Conservation (phyloP, 1,139 yeast genomes). For the Eremothecium cymbalariae region DNA sequence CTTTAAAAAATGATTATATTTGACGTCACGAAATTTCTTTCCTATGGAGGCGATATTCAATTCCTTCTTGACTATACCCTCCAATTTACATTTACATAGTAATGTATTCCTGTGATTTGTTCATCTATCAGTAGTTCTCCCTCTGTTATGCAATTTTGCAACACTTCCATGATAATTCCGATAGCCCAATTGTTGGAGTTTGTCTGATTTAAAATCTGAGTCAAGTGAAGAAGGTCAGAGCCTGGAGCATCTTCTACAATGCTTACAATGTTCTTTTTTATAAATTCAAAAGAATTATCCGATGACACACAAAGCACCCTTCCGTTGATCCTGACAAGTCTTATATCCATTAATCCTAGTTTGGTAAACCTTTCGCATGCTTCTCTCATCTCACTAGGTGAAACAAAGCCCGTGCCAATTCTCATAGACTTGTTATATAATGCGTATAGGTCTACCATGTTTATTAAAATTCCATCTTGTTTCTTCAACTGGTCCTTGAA, state of each 20-base stretch:
- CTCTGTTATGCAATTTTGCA: conserved; percentile 48
- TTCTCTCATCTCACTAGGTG: conserved; percentile 48
- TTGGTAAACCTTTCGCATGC: conserved; percentile 43
- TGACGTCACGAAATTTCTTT: too few relatives aligned
- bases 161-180: conserved; percentile 59
- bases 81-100: conserved; percentile 24
- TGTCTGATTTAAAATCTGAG: conserved; percentile 21
- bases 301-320: conserved; percentile 36
- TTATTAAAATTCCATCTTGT: conserved; percentile 47
- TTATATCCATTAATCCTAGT: conserved; percentile 40
- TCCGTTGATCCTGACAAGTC: conserved; percentile 37
- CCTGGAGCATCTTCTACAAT: conserved; percentile 30
- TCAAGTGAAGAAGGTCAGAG: conserved; percentile 24
- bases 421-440: conserved; percentile 50
- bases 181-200: conserved; percentile 59
- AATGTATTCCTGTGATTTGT: conserved; percentile 29
- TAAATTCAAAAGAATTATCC: conserved; percentile 35
- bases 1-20: background rate
- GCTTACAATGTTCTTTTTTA: conserved; percentile 29
- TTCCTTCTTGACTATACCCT: too few relatives aligned
- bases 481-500: conserved; percentile 28
- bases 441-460: conserved; percentile 53
- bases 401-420: conserved; percentile 48
- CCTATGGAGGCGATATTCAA: too few relatives aligned
- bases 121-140: conserved; percentile 63